Conservation (phyloP, 2,329 filamentous ascomycete genomes). For the Torrubiellomyces zombiae region DNA sequence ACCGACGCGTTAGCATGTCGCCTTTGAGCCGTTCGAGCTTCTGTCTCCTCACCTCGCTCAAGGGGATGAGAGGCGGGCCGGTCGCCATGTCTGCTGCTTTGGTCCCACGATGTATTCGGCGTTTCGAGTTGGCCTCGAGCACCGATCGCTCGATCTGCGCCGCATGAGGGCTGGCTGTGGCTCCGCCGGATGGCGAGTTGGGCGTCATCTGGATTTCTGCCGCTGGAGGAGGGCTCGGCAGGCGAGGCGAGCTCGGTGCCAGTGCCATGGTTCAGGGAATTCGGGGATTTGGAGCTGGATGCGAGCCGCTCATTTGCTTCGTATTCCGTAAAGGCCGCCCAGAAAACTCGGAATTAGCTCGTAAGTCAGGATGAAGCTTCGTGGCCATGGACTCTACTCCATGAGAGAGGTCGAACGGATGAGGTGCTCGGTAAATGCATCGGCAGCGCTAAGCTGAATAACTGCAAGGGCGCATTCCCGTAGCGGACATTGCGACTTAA, state of each 20-base stretch:
- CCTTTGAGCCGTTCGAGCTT: conserved; percentile 3
- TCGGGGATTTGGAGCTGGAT: conserved; percentile 3
- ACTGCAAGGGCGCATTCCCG: too few species aligned
- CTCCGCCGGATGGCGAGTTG: conserved; percentile 52
- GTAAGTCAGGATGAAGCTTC: conserved; percentile 5
- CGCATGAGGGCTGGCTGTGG: conserved; percentile 34
- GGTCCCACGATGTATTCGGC: conserved; percentile 83
- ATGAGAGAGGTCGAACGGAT: too few species aligned
- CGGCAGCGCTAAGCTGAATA: too few species aligned
- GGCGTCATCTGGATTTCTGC: conserved; percentile 85
- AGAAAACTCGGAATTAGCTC: too few species aligned
- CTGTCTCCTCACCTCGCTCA: conserved; percentile 70
- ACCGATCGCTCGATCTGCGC: conserved; percentile 46
- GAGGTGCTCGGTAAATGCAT: conserved; percentile 12
- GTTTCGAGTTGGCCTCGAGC: conserved; percentile 56
- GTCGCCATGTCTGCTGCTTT: conserved; percentile 85
- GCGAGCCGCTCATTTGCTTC: too few species aligned
- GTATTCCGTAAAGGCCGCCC: too few species aligned
- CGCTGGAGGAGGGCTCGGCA: conserved; percentile 86
- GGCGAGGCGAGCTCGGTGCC: conserved; percentile 67
- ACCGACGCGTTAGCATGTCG: conserved; percentile 4
- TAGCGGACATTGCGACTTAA: too few species aligned
- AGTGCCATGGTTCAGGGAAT: conserved; percentile 30
- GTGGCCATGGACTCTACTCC: too few species aligned
- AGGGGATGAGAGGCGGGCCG: conserved; percentile 72